A percentile compares a stretch with the other conserved stretches of the same genome.
phyloP scores from a whole-genome alignment of 306 rosid genomes.

The Canavalia ensiformis region DNA sequence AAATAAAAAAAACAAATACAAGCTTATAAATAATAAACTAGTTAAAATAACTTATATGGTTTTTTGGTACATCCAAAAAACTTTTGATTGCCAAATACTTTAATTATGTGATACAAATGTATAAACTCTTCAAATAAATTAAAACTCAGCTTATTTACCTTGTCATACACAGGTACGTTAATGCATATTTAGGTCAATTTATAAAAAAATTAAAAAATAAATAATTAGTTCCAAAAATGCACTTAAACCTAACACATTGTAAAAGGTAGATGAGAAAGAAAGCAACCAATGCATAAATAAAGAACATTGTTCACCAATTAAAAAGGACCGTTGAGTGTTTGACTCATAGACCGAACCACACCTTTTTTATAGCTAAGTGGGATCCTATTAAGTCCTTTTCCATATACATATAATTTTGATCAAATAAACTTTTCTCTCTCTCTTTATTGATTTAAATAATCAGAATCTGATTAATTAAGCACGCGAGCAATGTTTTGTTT shows the following conservation, averaged over 20 bases:
- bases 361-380: background rate
- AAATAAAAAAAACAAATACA: too few species aligned
- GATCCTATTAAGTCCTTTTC: background rate
- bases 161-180: too few species aligned
- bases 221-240: too few species aligned
- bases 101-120: too few species aligned
- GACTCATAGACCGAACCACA: background rate
- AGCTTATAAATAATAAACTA: too few species aligned
- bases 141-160: too few species aligned
- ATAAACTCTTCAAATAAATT: too few species aligned
- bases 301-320: background rate
- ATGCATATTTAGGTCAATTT: too few species aligned
- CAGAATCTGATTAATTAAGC: background rate
- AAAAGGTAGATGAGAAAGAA: background rate
- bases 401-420: background rate
- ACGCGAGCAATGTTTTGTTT: conserved; percentile 3
- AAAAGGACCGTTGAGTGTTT: background rate
- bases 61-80: too few species aligned
- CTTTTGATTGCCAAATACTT: too few species aligned
- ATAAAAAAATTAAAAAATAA: too few species aligned
- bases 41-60: too few species aligned
- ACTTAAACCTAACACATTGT: background rate
- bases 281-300: background rate
- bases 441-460: background rate
- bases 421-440: background rate